Evolutionary conservation across 805 yeast species (phyloP), one percentile per base, ranked within the genome.

Genomic region (Suhomyces vadensis): DNA sequence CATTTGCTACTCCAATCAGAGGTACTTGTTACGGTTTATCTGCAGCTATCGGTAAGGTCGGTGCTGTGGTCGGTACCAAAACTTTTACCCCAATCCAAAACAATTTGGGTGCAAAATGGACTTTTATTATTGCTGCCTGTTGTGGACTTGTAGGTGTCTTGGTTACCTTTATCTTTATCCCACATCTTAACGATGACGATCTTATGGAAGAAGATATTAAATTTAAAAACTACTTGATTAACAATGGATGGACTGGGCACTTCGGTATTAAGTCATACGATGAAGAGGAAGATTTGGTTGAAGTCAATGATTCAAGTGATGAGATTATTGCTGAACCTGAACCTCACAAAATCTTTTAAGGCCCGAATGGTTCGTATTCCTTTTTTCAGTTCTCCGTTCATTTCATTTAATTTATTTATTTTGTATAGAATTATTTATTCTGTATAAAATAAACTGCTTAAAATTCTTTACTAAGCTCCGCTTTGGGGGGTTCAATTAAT

Each of bases 51-150:
- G 94, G 94, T 45, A 86, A 86, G 62, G 85, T 83, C 20, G 95
- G 94, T 44, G 94, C 92, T n/a, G 90, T 84, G 17, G 81, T 84
- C 16, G 94, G 94, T 22, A 84, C 90, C 19, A 78, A 82, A 59
- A 76, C 77, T 13, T 86, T 87, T 65, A 78, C 82, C 7, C 85
- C 88, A 13, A 84, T 86, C 52, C 80, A 82, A 63, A 63, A 56
- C 31, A 63, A 83, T 56, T 68, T 83, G 50, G 94, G 94, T 26
- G 69, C 78, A 53, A 68, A 68, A 47, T 86, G 88, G 87, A 85
- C 92, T 5, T 86, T 86, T 55, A 85, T 86, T 52, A 83, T 86
- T 54, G 86, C 91, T 20, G 94, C 94, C 10, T 68, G 78, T 41
- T 75, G 86, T 55, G 92, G 94, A 42, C 63, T 79, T 6, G 70